Percentiles rank a stretch among this genome's conserved stretches.
Evolutionary conservation across 805 yeast genomes (phyloP).

Genomic region (Yamadazyma nakazawae): DNA sequence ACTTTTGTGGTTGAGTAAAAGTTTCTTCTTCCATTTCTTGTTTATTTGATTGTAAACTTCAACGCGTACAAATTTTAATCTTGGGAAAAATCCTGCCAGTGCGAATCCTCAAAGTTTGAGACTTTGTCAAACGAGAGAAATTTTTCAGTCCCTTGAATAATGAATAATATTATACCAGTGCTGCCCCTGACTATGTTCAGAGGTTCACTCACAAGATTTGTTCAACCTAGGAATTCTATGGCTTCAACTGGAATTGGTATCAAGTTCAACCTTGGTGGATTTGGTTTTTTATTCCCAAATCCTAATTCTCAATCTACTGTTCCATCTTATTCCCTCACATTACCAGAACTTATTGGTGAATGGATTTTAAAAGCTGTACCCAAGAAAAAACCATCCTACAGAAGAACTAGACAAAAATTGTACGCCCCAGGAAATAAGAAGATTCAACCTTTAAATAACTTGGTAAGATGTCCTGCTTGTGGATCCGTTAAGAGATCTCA

Average conservation of each 20-base stretch:
- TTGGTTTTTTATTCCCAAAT: conserved; percentile 7
- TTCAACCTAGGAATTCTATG: background rate
- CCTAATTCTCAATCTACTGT: background rate
- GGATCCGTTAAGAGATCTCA: conserved; percentile 90
- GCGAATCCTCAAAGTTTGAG: background rate
- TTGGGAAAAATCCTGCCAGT: background rate
- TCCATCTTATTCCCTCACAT: conserved; percentile 1
- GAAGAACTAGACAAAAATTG: conserved; percentile 78
- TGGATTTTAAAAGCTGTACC: conserved; percentile 79
- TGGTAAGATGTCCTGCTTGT: conserved; percentile 93
- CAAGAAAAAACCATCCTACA: conserved; percentile 86
- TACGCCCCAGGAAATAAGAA: conserved; percentile 83
- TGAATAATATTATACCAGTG: background rate
- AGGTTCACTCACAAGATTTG: background rate
- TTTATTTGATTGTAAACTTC: conserved; percentile 3
- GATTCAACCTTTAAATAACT: conserved; percentile 65
- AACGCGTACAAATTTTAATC: conserved; percentile 8
- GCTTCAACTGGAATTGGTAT: background rate
- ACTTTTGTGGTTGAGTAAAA: conserved; percentile 56
- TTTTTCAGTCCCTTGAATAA: background rate
- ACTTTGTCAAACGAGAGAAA: background rate
- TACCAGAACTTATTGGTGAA: conserved; percentile 43
- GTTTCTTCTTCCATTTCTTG: conserved; percentile 7
- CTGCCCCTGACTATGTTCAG: background rate
- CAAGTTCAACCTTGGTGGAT: background rate